Evolutionary conservation across 495 filamentous ascomycete species (phyloP), one percentile per base, ranked within the genome.

Genomic region (Penicillium simplicissimum): DNA sequence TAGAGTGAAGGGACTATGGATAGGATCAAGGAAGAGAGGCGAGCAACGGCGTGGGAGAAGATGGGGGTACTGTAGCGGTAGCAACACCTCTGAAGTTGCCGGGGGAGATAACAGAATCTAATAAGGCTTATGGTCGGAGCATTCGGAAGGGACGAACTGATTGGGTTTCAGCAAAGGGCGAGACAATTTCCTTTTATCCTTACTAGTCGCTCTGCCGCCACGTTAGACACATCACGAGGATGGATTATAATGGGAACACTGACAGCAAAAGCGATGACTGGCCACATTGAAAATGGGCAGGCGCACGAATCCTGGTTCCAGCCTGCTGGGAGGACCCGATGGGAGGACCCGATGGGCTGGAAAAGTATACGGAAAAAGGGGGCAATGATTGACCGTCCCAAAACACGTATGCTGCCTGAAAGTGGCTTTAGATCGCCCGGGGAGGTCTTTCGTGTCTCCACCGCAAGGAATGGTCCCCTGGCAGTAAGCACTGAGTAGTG

Each of bases 181-280:
- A 8, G 42, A 31, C 45, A 33, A 55, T 53, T 34, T 42, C 28
- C 31, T 60, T 59, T 55, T 40, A 53, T 55, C 52, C 55, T 33
- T 59, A 55, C 31, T 45, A 40, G 51, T 54, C 58, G 23, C 55
- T 23, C 52, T 58, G 59, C 68, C 59, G 66, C 66, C 68, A 69
- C 68, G 68, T 71, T 71, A 37, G 67, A 71, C 59, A 68, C 63
- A 71, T 71, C 66, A 71, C 63, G 66, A 66, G 65, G 62, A 35
- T 47, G 34, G 34, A 48, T 45, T 25, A 42, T 60, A 58, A 52
- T 56, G 61, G 52, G 49, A 38, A 34, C 17, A 31, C 51, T 38
- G 34, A 31, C 62, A 57, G 38, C 53, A 52, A 40, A 40, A 52
- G 31, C 3, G 51, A 60, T 21, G 34, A 61, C 57, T 60, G 47